phyloP scores from a whole-genome alignment of 2,329 filamentous ascomycete species.

The Nemania sp. region DNA sequence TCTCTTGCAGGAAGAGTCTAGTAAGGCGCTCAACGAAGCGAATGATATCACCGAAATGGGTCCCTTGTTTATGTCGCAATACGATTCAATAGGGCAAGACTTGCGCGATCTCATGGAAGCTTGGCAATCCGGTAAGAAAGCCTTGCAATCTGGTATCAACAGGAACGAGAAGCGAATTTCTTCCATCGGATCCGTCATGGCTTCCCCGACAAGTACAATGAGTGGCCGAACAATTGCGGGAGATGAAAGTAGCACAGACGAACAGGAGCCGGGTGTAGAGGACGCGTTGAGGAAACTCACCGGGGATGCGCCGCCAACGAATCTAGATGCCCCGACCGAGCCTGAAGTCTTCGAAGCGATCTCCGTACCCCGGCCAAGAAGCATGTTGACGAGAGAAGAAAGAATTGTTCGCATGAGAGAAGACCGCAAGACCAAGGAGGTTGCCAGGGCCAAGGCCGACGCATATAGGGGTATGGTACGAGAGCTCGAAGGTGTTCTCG shows the following conservation, averaged over 20 bases:
- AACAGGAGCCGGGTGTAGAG: conserved; percentile 60
- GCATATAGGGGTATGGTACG: conserved; percentile 90
- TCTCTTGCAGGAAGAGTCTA: conserved; percentile 89
- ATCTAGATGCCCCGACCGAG: conserved; percentile 71
- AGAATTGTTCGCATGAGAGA: conserved; percentile 89
- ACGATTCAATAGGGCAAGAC: conserved; percentile 93
- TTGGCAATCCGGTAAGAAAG: conserved; percentile 89
- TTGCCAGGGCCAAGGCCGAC: conserved; percentile 78
- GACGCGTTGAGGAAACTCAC: conserved; percentile 82
- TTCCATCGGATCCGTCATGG: conserved; percentile 66
- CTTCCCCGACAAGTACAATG: conserved; percentile 72
- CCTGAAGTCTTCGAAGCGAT: conserved; percentile 93
- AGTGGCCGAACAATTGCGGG: conserved; percentile 76
- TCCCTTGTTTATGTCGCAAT: conserved; percentile 83
- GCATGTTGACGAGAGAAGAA: conserved; percentile 83
- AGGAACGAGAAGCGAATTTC: conserved; percentile 79
- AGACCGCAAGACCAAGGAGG: conserved; percentile 80
- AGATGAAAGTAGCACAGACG: conserved; percentile 66
- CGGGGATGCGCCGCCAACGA: conserved; percentile 68
- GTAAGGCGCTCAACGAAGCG: conserved; percentile 79
- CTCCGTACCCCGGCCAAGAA: conserved; percentile 77
- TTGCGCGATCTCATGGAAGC: conserved; percentile 82
- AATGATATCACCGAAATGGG: conserved; percentile 80
- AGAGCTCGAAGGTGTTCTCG: conserved; percentile 92
- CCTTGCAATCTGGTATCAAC: conserved; percentile 83